Base-by-base conservation (phyloP, 257 asterid species). In the Ligustrum vulgare region DNA sequence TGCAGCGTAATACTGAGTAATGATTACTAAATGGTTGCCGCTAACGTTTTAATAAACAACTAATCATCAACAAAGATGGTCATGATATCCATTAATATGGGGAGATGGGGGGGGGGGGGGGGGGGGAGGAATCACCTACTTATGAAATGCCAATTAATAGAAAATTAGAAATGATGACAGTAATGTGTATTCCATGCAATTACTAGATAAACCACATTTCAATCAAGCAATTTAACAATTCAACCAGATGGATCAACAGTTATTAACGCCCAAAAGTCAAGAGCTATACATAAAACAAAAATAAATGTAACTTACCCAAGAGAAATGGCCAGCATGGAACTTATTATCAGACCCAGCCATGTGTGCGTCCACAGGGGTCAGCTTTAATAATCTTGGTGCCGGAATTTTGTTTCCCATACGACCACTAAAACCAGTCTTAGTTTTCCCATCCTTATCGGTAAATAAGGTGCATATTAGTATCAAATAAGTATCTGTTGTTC, bases 301-400 rank as follows among this genome's bases (percentile, higher is more conserved):
- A 68, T 37, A 32, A 13, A 20, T 72, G 31, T 16, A 58, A 23
- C 87, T 84, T 89, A 93, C 99, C 99, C 99, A 95, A 77, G 99
- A 95, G 87, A 95, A 95, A 78, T 91, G 99, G 70, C 99, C 99
- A 45, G 96, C 98, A 70, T 91, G 99, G 78, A 95, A 90, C 84
- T 82, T 87, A 63, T 91, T 91, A 71, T 83, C 87, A 73, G 72
- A 81, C 70, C 99, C 98, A 7, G 98, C 98, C 77, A 85, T 67
- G 79, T 93, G 97, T 0, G 98, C 91, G 85, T 95, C 99, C 79
- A 95, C 96, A 25, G 99, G 99, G 64, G 93, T 89, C 79, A 95
- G 88, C 87, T 95, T 95, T 78, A 95, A 83, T 33, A 95, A 82
- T 77, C 98, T 88, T 28, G 99, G 98, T 70, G 99, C 98, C 1